Base-by-base conservation (phyloP, 176 grass and related monocot genomes). In the Typha latifolia region DNA sequence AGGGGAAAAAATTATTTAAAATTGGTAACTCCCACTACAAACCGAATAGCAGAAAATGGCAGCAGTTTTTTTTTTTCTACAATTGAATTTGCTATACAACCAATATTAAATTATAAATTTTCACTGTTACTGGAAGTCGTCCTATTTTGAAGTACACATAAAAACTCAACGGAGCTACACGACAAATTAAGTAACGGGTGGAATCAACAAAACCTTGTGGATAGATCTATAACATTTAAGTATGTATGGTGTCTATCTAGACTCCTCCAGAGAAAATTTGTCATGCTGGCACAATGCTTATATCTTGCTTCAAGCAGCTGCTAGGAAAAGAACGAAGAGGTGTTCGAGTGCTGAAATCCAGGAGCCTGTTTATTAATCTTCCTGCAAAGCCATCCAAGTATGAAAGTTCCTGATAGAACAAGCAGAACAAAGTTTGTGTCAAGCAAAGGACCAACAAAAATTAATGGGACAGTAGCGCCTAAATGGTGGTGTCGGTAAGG, bases 51-150 rank as follows among this genome's bases (percentile, higher is more conserved):
- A 43, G 37, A 10, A 43, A 43, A 6, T 43, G 37, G 37, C 9
- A 43, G 37, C 37, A 43, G 9, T 43, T 43, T 43, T 43, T 43
- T 7, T 43, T 43, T 43, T 43, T 43, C 37, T 43, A 43, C 37
- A 59, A 59, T 59, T 21, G 14, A 59, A 59, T 59, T 59, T 59
- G 18, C 53, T 59, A 59, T 59, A 59, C 53, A 59, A 16, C 53
- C 53, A 59, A 56, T 59, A 21, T 59, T 59, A 59, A 59, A 59
- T 59, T 59, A 59, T 59, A 14, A 57, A 21, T 59, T 21, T 21
- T 8, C 10, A 59, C 8, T 19, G 53, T 21, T n/a, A 59, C 16
- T 16, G 53, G 20, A 12, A 6, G 14, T 59, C 10, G 8, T 59
- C n/a, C 18, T 59, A 59, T 21, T 12, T 21, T 19, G 2, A 19